These are phyloP conservation scores for Colletotrichum noveboracense DNA, from an alignment of 2,329 filamentous ascomycete genomes.

Conservation along the genomic window DNA sequence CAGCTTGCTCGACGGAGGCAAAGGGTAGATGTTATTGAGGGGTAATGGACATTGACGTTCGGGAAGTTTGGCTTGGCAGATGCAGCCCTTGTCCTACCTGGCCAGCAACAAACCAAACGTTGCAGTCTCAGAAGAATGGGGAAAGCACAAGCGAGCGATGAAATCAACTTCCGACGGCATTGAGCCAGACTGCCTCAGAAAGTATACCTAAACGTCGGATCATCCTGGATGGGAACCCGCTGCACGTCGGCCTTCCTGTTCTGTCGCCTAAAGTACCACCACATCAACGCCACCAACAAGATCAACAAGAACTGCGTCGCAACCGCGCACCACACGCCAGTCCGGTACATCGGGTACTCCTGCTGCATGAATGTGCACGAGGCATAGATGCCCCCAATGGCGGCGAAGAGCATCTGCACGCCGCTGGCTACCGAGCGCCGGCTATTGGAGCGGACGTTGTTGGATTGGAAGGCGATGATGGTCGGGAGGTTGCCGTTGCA, in stretches of 20 bases:
- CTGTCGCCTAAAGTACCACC: slow-evolving; percentile 16
- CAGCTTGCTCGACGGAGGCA: neutral
- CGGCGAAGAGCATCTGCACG: slow-evolving; percentile 34
- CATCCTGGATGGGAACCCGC: slow-evolving; percentile 21
- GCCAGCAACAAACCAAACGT: neutral
- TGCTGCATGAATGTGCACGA: slow-evolving; percentile 35
- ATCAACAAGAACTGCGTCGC: slow-evolving; percentile 25
- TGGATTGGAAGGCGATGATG: slow-evolving; percentile 27
- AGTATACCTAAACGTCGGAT: slow-evolving; percentile 5
- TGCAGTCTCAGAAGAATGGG: neutral
- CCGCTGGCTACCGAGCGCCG: slow-evolving; percentile 31
- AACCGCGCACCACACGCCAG: slow-evolving; percentile 30
- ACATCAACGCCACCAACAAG: slow-evolving; percentile 10
- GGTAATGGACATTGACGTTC: neutral
- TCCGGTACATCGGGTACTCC: slow-evolving; percentile 31
- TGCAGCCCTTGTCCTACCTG: neutral
- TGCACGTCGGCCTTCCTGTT: slow-evolving; percentile 16
- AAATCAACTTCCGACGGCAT: neutral
- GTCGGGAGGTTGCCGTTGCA: slow-evolving; percentile 21
- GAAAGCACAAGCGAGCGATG: neutral
- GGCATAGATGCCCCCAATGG: slow-evolving; percentile 34
- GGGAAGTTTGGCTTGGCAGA: neutral
- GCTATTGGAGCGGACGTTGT: slow-evolving; percentile 36
- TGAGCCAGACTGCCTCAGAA: neutral
- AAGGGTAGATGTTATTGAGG: neutral